Evolutionary conservation across 345 rosid genomes (phyloP).

Genomic region (Rhizophora apiculata): DNA sequence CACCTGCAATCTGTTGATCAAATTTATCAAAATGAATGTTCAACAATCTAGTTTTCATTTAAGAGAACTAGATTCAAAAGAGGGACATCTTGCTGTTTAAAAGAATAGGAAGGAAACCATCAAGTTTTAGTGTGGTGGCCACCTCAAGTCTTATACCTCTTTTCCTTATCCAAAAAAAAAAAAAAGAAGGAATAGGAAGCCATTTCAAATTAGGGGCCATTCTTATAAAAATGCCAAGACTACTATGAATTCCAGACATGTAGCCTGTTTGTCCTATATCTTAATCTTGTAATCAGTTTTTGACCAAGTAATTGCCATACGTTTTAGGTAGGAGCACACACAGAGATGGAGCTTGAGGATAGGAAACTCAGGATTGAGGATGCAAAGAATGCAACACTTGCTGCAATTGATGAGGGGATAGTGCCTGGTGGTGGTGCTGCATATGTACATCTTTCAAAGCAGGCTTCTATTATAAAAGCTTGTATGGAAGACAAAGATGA

Average conservation of each 20-base stretch:
- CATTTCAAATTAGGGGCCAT: too few relatives aligned
- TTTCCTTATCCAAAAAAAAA: too few relatives aligned
- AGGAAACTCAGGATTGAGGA: slow-evolving; percentile 85
- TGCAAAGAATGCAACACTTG: slow-evolving; percentile 87
- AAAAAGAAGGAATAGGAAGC: too few relatives aligned
- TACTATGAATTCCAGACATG: too few relatives aligned
- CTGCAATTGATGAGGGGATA: slow-evolving; percentile 88
- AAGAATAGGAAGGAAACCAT: too few relatives aligned
- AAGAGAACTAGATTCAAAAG: too few relatives aligned
- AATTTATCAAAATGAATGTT: background rate
- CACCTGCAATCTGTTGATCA: background rate
- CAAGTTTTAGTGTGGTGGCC: too few relatives aligned
- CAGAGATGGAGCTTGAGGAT: slow-evolving; percentile 88
- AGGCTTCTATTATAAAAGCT: slow-evolving; percentile 43
- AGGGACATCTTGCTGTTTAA: too few relatives aligned
- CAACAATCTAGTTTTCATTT: too few relatives aligned
- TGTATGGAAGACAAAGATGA: slow-evolving; percentile 60
- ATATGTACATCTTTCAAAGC: slow-evolving; percentile 70
- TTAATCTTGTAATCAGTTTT: background rate
- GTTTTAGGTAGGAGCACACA: slow-evolving; percentile 73
- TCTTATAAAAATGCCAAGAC: background rate
- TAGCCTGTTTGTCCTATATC: background rate
- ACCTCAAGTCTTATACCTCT: too few relatives aligned
- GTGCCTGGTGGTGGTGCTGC: slow-evolving; percentile 93
- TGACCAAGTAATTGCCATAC: slow-evolving; percentile 3